phyloP scores from a whole-genome alignment of 441 rosid species.

The Biscutella laevigata region DNA sequence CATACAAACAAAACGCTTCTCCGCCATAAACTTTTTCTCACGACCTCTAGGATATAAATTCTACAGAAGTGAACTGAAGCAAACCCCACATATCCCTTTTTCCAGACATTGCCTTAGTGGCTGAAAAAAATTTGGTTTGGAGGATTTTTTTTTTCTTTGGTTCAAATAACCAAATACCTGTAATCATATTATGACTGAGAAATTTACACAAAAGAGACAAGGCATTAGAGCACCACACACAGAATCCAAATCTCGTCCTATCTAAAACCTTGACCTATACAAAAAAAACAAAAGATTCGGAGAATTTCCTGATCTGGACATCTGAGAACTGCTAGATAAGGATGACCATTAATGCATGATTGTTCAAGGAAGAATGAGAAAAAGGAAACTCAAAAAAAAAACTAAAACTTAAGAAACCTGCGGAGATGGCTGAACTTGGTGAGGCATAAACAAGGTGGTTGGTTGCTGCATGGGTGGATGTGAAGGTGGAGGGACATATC shows the following conservation, averaged over 20 bases:
- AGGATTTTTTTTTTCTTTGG: neutral
- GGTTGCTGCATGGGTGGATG: constrained; percentile 49
- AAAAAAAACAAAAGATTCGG: neutral
- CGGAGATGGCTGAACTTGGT: constrained; percentile 41
- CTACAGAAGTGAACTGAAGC: constrained; percentile 6
- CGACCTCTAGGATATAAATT: constrained; percentile 1
- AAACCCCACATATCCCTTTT: neutral
- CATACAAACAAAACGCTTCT: constrained; percentile 1
- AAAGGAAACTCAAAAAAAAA: constrained; percentile 7
- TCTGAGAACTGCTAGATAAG: constrained; percentile 13
- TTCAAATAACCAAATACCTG: neutral
- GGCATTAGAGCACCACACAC: neutral
- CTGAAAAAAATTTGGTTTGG: neutral
- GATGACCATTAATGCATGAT: constrained; percentile 4
- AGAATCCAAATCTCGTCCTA: neutral
- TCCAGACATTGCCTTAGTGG: neutral
- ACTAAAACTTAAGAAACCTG: constrained; percentile 44
- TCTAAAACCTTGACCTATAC: constrained; percentile 6
- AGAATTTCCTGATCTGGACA: constrained; percentile 14
- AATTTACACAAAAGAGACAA: constrained; percentile 1
- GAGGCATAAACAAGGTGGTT: constrained; percentile 52
- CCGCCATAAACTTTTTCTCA: constrained; percentile 1
- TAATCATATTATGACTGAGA: neutral
- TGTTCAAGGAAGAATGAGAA: neutral
- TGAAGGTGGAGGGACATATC: constrained; percentile 39